Base-by-base conservation (phyloP, 2,329 filamentous ascomycete species). In the Ophiostoma fasciatum region DNA sequence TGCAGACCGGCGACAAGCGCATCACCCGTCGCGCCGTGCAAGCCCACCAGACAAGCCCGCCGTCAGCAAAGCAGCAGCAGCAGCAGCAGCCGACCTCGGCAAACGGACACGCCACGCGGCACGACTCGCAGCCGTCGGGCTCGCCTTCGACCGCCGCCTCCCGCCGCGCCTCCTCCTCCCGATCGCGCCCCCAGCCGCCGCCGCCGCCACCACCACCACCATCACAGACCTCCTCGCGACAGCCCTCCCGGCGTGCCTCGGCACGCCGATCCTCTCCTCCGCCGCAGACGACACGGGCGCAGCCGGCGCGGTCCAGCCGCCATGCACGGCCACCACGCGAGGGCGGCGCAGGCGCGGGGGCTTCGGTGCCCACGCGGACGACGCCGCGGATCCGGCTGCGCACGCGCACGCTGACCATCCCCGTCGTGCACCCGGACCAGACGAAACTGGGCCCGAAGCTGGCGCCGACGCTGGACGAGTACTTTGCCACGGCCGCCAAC, bases 371-470 rank as follows among this genome's bases (percentile, higher is more conserved):
- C 18, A 49, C 49, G 7, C 53, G 52, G 27, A 56, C 58, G 1
- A 49, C 55, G 1, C 57, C 66, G 3, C 59, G 64, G 23, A 69
- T 74, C 19, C 66, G 62, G 37, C 45, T 74, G 28, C 62, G 64
- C 19, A 55, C 68, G 17, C 56, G 59, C 38, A 53, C 54, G 5
- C 57, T 62, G 2, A 51, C 56, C 23, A 62, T 78, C 27, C 74
- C 74, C 13, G 51, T 75, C 4, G 64, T 74, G 7, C 71, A 78
- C 47, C 70, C 71, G 6, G 65, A 64, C 18, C 68, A 76, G 45
- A 62, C 71, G 33, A 63, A 65, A 33, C 59, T 68, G 17, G 61
- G 62, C 25, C 56, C 67, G 1, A 71, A 64, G 45, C 59, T 74
- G 35, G 68, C 65, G 10, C 51, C 62, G 0, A 67, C 51, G 27